A percentile compares a stretch with the other conserved stretches of the same genome.
phyloP scores from a whole-genome alignment of 164 flowering plant species.

The Vitis vinifera region DNA sequence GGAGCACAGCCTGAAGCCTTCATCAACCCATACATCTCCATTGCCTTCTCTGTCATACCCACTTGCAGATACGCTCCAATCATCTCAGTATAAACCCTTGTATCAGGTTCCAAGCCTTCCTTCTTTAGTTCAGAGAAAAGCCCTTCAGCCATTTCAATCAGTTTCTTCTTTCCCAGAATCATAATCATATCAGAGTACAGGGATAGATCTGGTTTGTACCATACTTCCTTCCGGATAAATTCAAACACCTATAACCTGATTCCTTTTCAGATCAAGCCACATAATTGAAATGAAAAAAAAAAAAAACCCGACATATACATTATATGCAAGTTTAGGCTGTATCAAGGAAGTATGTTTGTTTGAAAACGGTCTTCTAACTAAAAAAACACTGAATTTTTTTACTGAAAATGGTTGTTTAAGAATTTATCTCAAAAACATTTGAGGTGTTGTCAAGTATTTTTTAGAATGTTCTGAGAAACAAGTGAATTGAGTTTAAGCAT shows the following conservation, averaged over 20 bases:
- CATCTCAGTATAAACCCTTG: slow-evolving; percentile 72
- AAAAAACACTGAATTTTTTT: no score
- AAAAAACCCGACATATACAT: not conserved
- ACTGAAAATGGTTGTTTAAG: no score
- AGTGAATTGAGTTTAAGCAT: no score
- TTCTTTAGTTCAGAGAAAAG: slow-evolving; percentile 46
- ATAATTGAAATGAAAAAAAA: not conserved
- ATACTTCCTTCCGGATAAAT: slow-evolving; percentile 50
- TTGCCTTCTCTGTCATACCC: slow-evolving; percentile 61
- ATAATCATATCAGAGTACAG: slow-evolving; percentile 59
- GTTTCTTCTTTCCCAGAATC: slow-evolving; percentile 62
- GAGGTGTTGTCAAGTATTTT: no score
- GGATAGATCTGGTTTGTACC: slow-evolving; percentile 61
- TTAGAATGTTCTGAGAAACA: no score
- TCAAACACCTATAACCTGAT: slow-evolving; percentile 59
- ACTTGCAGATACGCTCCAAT: slow-evolving; percentile 68
- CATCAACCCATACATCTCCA: slow-evolving; percentile 59
- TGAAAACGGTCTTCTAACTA: no score
- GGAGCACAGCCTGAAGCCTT: slow-evolving; percentile 68
- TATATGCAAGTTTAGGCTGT: no score
- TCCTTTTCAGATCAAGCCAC: slow-evolving; percentile 26
- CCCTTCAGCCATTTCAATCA: slow-evolving; percentile 55
- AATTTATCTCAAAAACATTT: no score
- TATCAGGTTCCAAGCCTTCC: slow-evolving; percentile 66
- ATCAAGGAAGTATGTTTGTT: no score